Percentiles rank a stretch among this genome's conserved stretches.
Conservation (phyloP, 192 early-diverging fungal genomes). For the Mortierella antarctica region DNA sequence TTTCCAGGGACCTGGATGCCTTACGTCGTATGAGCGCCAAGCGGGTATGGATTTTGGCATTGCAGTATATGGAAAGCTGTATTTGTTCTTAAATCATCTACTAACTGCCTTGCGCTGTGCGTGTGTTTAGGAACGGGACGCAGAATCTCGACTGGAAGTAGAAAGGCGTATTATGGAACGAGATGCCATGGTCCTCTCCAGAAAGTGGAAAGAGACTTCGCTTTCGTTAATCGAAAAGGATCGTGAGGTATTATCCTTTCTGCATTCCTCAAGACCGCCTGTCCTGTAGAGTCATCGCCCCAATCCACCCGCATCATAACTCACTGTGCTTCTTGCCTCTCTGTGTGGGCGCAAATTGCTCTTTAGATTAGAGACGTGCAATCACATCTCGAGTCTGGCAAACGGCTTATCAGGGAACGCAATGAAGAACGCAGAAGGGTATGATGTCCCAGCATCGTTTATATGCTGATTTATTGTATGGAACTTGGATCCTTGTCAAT, state of each 20-base stretch:
- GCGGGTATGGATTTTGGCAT: background rate
- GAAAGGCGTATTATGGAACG: constrained; percentile 30
- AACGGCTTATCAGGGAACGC: constrained; percentile 24
- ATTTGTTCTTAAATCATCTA: background rate
- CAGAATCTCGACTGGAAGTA: constrained; percentile 27
- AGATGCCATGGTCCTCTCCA: constrained; percentile 19
- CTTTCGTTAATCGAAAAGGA: constrained; percentile 25
- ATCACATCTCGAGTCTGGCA: constrained; percentile 29
- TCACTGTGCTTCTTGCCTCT: background rate
- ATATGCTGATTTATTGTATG: background rate
- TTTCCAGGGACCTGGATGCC: constrained; percentile 17
- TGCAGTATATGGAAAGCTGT: background rate
- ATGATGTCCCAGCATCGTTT: background rate
- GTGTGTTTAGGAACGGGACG: constrained; percentile 27
- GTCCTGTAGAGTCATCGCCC: background rate
- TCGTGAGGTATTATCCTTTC: constrained; percentile 24
- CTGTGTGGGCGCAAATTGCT: background rate
- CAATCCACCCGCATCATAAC: background rate
- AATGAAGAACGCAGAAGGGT: constrained; percentile 40
- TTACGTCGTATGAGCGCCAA: constrained; percentile 31
- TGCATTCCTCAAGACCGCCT: background rate
- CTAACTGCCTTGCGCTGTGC: background rate
- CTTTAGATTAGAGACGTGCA: constrained; percentile 31
- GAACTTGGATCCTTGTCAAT: background rate
- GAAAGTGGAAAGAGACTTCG: constrained; percentile 30